Evolutionary conservation across 139 green algal genomes (phyloP).

Genomic region (Tetraselmis chui): DNA sequence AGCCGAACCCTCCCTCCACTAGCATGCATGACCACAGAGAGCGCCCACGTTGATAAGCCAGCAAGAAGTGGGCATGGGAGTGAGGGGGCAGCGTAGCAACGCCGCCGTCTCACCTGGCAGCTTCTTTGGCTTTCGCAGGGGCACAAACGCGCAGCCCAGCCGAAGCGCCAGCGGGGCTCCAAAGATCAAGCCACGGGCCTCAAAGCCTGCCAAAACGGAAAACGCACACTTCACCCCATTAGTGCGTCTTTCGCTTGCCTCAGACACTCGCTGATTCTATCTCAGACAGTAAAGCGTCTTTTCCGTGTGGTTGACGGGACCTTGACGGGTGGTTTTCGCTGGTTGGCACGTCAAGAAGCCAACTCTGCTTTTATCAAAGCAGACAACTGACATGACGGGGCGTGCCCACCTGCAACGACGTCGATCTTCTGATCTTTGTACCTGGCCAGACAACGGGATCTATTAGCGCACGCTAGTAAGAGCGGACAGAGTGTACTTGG

Average conservation of each 20-base stretch:
- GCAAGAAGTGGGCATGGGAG: too few species aligned
- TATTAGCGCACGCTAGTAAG: too few species aligned
- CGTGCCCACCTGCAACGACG: slow-evolving; percentile 64
- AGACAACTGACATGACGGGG: neutral
- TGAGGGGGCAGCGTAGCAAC: too few species aligned
- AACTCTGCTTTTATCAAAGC: neutral
- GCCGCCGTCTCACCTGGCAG: slow-evolving; percentile 81
- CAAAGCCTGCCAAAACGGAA: slow-evolving; percentile 73
- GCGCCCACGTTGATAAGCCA: too few species aligned
- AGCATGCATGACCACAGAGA: too few species aligned
- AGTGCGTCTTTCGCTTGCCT: neutral
- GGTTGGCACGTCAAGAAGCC: neutral
- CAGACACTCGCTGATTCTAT: neutral
- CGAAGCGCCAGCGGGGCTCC: slow-evolving; percentile 86
- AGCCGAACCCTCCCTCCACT: too few species aligned
- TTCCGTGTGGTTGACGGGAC: too few species aligned
- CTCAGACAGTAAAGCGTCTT: neutral
- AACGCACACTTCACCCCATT: neutral
- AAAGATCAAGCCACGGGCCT: slow-evolving; percentile 97
- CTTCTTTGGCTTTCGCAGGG: slow-evolving; percentile 93
- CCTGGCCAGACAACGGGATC: too few species aligned
- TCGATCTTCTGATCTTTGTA: slow-evolving; percentile 76
- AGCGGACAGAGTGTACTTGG: too few species aligned
- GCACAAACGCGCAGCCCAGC: slow-evolving; percentile 82
- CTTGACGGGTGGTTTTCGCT: neutral